These are phyloP conservation scores for Fistulina hepatica DNA, from an alignment of 1,284 basidiomycete genomes.

Conservation along the genomic window DNA sequence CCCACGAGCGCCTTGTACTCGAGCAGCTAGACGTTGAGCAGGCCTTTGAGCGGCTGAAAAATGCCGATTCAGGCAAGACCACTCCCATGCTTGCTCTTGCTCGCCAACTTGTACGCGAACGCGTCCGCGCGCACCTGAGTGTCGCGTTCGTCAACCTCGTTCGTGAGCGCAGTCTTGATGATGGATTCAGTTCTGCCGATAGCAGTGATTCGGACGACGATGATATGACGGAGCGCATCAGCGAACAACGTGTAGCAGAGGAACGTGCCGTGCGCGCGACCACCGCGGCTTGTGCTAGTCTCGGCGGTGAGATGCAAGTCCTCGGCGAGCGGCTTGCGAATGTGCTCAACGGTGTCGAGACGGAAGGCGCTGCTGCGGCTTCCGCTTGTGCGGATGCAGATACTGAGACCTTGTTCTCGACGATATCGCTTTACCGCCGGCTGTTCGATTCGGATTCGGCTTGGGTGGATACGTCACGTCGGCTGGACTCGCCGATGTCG, in stretches of 20 bases:
- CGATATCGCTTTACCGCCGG: not conserved
- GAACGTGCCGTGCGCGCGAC: constrained; percentile 1
- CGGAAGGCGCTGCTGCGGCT: not conserved
- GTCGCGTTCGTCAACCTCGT: constrained; percentile 9
- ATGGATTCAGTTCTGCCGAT: constrained; percentile 5
- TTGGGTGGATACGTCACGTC: not conserved
- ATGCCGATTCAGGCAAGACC: not conserved
- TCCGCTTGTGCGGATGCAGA: not conserved
- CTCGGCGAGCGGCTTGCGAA: constrained; percentile 8
- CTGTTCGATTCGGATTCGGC: not conserved
- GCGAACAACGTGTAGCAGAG: too few species aligned
- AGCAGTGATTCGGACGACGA: not conserved
- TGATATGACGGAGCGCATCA: constrained; percentile 2
- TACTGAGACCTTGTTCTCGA: not conserved
- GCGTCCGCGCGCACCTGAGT: constrained; percentile 1
- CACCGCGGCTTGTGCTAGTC: constrained; percentile 2
- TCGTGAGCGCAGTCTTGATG: not conserved
- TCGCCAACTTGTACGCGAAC: constrained; percentile 6
- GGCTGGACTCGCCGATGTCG: constrained; percentile 3
- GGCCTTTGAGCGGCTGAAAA: not conserved
- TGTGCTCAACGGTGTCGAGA: constrained; percentile 6
- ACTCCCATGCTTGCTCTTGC: constrained; percentile 3
- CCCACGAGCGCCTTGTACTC: constrained; percentile 1
- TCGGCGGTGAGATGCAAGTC: constrained; percentile 8
- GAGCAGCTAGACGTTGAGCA: not conserved